Conservation (phyloP, 805 yeast species). For the Starmerella tilneyi region DNA sequence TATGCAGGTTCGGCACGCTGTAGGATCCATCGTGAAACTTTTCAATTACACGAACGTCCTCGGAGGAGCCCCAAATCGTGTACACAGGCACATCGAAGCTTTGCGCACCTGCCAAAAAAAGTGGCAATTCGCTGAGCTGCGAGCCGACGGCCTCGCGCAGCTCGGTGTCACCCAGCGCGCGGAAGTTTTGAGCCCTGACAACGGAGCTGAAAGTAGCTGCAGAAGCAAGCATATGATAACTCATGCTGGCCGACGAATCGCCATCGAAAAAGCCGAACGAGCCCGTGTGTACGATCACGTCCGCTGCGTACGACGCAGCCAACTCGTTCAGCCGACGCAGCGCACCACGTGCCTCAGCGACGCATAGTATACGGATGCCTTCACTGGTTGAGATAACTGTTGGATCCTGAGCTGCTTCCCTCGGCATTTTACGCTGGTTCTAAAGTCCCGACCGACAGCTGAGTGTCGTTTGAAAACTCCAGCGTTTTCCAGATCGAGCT, state of each 20-base stretch:
- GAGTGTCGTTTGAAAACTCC: background rate
- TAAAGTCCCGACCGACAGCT: background rate
- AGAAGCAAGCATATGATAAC: conserved; percentile 43
- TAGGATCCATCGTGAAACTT: conserved; percentile 49
- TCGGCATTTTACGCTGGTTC: background rate
- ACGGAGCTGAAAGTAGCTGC: conserved; percentile 58
- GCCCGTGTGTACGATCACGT: conserved; percentile 58
- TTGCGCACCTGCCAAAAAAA: conserved; percentile 38
- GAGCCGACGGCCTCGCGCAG: conserved; percentile 31
- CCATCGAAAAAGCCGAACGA: conserved; percentile 66
- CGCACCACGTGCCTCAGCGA: conserved; percentile 50
- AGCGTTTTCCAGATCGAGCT: background rate
- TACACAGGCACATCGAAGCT: conserved; percentile 53
- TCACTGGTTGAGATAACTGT: background rate
- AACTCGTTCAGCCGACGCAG: conserved; percentile 41
- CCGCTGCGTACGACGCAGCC: conserved; percentile 40
- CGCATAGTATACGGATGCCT: conserved; percentile 37
- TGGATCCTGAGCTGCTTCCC: background rate
- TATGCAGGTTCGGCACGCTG: conserved; percentile 44
- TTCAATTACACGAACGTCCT: conserved; percentile 58
- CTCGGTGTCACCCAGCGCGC: conserved; percentile 40
- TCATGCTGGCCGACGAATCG: conserved; percentile 44
- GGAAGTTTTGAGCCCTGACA: conserved; percentile 32
- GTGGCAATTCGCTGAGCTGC: conserved; percentile 43
- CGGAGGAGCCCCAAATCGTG: conserved; percentile 67